Percentiles rank a stretch among this genome's conserved stretches.
Conservation (phyloP, 768 basidiomycete species). For the Suillus variegatus region DNA sequence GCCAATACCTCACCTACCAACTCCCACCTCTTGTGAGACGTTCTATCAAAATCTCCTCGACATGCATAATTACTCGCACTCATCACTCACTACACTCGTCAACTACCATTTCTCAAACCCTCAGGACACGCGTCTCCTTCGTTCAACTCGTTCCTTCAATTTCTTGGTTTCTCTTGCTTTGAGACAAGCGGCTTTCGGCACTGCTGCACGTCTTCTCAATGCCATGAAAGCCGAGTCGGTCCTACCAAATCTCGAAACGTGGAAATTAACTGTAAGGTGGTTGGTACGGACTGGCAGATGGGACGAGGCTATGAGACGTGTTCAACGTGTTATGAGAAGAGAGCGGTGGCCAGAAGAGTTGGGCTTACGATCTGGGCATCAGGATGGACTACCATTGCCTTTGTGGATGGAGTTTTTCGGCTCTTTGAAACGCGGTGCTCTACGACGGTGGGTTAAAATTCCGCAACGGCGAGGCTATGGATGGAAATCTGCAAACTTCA, state of each 20-base stretch:
- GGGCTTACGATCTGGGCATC: slow-evolving; percentile 3
- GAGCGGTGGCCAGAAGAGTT: slow-evolving; percentile 14
- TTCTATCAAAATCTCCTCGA: slow-evolving; percentile 36
- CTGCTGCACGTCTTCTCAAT: slow-evolving; percentile 44
- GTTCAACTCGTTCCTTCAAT: slow-evolving; percentile 46
- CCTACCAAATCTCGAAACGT: slow-evolving; percentile 51
- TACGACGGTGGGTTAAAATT: slow-evolving; percentile 21
- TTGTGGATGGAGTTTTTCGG: slow-evolving; percentile 68
- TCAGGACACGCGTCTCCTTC: slow-evolving; percentile 18
- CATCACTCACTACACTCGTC: slow-evolving; percentile 17
- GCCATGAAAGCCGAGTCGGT: slow-evolving; percentile 48
- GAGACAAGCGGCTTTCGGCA: slow-evolving; percentile 49
- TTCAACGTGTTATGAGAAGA: slow-evolving; percentile 24
- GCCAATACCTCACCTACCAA: slow-evolving; percentile 20
- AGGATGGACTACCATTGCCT: slow-evolving; percentile 38
- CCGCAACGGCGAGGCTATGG: neutral
- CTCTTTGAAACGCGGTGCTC: slow-evolving; percentile 39
- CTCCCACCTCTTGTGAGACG: slow-evolving; percentile 31
- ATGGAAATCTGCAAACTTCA: neutral
- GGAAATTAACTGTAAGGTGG: slow-evolving; percentile 57
- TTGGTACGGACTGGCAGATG: slow-evolving; percentile 57
- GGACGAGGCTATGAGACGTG: slow-evolving; percentile 56
- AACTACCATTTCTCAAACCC: slow-evolving; percentile 31
- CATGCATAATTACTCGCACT: slow-evolving; percentile 21
- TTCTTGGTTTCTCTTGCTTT: slow-evolving; percentile 49